phyloP scores from a whole-genome alignment of 306 rosid genomes.

The barrel medic (Medicago truncatula) region DNA sequence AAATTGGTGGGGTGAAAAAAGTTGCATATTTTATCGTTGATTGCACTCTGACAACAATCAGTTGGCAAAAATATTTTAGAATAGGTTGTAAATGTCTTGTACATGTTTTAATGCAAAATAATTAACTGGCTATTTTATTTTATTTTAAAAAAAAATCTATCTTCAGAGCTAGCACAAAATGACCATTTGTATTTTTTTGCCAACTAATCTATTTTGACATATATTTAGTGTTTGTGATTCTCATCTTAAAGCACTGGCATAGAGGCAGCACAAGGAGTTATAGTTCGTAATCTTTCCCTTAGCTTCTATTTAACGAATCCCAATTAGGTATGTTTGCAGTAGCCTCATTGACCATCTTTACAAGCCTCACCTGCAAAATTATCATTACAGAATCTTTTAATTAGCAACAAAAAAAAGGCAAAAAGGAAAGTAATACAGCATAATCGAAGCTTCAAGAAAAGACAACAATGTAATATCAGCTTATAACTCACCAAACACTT shows the following conservation, averaged over 20 bases:
- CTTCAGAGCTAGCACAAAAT: conserved; percentile 35
- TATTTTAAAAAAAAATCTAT: conserved; percentile 1
- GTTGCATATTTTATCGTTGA: not conserved
- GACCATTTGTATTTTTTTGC: conserved; percentile 39
- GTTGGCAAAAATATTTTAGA: conserved; percentile 27
- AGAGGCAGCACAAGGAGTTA: not conserved
- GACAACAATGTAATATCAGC: no score
- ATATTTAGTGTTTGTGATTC: conserved; percentile 38
- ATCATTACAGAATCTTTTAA: conserved; percentile 17
- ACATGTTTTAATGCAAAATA: conserved; percentile 48
- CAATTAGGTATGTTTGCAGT: conserved; percentile 73
- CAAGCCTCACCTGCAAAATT: conserved; percentile 69
- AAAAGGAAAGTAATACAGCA: no score
- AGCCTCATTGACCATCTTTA: conserved; percentile 85
- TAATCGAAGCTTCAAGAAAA: no score
- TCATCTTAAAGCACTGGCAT: conserved; percentile 9
- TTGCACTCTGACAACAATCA: conserved; percentile 15
- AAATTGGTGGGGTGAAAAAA: not conserved
- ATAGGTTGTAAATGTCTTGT: conserved; percentile 13
- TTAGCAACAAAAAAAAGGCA: not conserved
- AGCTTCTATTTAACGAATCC: conserved; percentile 54
- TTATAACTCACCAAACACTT: no score
- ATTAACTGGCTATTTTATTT: conserved; percentile 25
- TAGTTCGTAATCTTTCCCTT: conserved; percentile 34
- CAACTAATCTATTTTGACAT: conserved; percentile 40